Base-by-base conservation (phyloP, 768 basidiomycete genomes). In the Harrya chromipes region DNA sequence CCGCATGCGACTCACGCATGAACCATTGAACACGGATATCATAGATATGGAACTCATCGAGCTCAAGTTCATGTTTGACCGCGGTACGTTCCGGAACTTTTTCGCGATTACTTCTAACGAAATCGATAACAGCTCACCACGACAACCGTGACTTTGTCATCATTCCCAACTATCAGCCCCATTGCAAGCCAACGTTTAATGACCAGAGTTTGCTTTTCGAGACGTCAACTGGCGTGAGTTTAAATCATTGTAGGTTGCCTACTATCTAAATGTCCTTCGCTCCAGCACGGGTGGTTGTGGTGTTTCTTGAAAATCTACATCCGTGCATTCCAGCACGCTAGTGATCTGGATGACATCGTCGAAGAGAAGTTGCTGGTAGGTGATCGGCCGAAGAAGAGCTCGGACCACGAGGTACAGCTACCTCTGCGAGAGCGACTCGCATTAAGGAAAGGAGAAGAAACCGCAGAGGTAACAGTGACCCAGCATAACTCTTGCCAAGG, bases 61-160 rank as follows among this genome's bases (percentile, higher is more conserved):
- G 55, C 71, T 93, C 47, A 89, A 87, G 61, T 88, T 91, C 62
- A 81, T 89, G 61, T 86, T 89, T 60, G 84, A 89, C 59, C 80
- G 87, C 46, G 70, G 85, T 87, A 56, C 50, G 81, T 72, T 26
- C 16, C 12, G 36, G n/a, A 24, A 34, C 16, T 13, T 35, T 50
- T 29, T 34, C 34, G 19, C 35, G 43, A 17, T 34, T 24, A 1
- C 14, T 38, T 43, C 39, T 65, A n/a, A 62, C 40, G 3, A 24
- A 40, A 17, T 45, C 23, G 20, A 17, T 34, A 17, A 57, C 53
- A 88, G 85, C 74, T 48, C 87, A 93, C 55, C 76, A 84, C 47
- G 93, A 95, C 66, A 94, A 95, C 65, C 85, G 93, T 8, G 93
- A 95, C 69, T 85, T 87, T 58, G 74, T 76, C 34, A 83, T 93